Conservation (phyloP, 129 eudicot genomes). For the Logfia minima region DNA sequence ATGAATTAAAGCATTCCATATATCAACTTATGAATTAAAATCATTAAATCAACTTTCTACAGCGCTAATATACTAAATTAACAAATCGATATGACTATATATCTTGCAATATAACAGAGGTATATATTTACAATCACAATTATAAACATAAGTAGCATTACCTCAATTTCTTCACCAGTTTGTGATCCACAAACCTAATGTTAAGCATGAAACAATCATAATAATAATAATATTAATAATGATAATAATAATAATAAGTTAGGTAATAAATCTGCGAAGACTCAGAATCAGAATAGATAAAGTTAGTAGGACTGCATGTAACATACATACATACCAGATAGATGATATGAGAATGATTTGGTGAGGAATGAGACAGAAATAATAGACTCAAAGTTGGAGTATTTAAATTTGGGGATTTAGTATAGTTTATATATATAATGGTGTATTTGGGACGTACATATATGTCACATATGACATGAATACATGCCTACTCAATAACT, state of each 20-base stretch:
- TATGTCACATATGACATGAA: too few relatives aligned
- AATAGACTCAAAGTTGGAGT: slow-evolving; percentile 21
- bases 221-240: neutral
- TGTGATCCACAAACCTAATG: slow-evolving; percentile 8
- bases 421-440: neutral
- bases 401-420: neutral
- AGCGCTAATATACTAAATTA: neutral
- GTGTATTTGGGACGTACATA: too few relatives aligned
- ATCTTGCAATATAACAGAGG: too few relatives aligned
- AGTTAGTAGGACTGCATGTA: neutral
- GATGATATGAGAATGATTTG: neutral
- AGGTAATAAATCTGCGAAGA: slow-evolving; percentile 13
- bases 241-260: neutral
- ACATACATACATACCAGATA: neutral
- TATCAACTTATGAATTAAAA: neutral
- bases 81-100: neutral
- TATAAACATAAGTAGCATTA: slow-evolving; percentile 3
- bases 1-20: slow-evolving; percentile 2
- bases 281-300: neutral
- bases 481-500: neutral
- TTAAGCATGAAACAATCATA: neutral
- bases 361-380: slow-evolving; percentile 7
- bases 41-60: neutral
- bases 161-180: slow-evolving; percentile 24
- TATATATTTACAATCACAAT: neutral